Conservation (phyloP, 2,329 filamentous ascomycete genomes). For the Purpureocillium takamizusanense region DNA sequence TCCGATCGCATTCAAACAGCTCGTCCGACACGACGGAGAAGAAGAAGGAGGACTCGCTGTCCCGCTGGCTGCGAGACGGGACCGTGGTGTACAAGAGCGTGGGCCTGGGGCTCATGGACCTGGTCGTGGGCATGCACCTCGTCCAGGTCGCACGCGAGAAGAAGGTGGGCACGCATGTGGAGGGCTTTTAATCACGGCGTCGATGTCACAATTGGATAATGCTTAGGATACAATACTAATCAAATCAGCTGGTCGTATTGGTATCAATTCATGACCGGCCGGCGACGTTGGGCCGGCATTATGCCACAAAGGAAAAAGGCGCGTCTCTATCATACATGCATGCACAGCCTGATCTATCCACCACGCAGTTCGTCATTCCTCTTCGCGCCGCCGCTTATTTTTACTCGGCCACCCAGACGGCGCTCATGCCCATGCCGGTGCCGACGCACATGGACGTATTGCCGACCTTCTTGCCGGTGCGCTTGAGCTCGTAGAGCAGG, state of each 20-base stretch:
- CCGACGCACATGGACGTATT: constrained; percentile 95
- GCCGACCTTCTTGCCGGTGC: constrained; percentile 76
- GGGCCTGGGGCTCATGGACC: constrained; percentile 57
- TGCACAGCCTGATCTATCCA: constrained; percentile 11
- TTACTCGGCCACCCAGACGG: constrained; percentile 91
- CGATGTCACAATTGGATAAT: no score
- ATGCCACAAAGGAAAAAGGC: background rate
- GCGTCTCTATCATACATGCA: constrained; percentile 18
- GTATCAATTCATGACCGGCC: background rate
- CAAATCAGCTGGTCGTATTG: background rate
- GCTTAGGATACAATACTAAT: no score
- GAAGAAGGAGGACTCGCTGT: constrained; percentile 39
- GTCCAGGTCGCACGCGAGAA: constrained; percentile 46
- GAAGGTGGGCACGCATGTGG: constrained; percentile 43
- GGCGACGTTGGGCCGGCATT: background rate
- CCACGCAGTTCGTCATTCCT: constrained; percentile 2
- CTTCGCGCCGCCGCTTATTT: constrained; percentile 1
- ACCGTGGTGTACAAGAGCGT: constrained; percentile 64
- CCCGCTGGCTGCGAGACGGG: constrained; percentile 48
- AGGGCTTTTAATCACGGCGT: constrained; percentile 13
- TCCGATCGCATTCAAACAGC: constrained; percentile 17
- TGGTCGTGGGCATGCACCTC: constrained; percentile 51
- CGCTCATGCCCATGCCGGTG: constrained; percentile 96
- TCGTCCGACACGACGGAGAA: constrained; percentile 27
- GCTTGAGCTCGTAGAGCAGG: constrained; percentile 78